Base-by-base conservation (phyloP, 768 basidiomycete genomes). In the Tylopilus sp. region DNA sequence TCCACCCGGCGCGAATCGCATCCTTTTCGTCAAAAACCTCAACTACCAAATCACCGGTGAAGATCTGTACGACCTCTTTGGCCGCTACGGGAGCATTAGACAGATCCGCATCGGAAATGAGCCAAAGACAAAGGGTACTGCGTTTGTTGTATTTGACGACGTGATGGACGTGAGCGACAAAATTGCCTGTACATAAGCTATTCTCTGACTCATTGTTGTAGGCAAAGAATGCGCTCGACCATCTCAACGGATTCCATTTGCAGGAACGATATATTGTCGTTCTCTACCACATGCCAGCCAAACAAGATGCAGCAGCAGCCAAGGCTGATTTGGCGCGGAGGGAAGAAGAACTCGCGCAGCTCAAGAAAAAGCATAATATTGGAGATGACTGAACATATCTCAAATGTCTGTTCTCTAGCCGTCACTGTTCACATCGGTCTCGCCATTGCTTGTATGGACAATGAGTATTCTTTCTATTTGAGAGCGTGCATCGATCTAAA, bases 201-300 rank as follows among this genome's bases (percentile, higher is more conserved):
- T n/a, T n/a, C 49, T 61, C 37, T 66, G 59, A 55, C 47, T 50
- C 48, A 19, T 46, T 37, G 45, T n/a, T 49, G 13, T 64, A 97
- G 91, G 96, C 96, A 21, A 96, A 97, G 72, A 94, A 95, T 65
- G 96, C 96, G 0, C 82, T 97, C 52, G 95, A 95, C 66, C 94
- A 97, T 71, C 71, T 98, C 65, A 98, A 98, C 62, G 96, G 96
- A 41, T 99, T 99, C 76, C 96, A 99, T 74, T 71, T 99, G 53
- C 93, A 94, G 74, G 96, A 97, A 72, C 88, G 96, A 24, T 99
- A 98, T 72, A 96, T 99, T 48, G 96, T 99, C 52, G 96, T 98
- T 10, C 76, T 98, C 26, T 98, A 96, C 65, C 95, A 98, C 68
- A 96, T 98, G 86, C 92, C 94, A 33, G 87, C 92, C n/a, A 92